These are phyloP conservation scores for Brassica juncea DNA, from an alignment of 345 rosid genomes.

Conservation along the genomic window DNA sequence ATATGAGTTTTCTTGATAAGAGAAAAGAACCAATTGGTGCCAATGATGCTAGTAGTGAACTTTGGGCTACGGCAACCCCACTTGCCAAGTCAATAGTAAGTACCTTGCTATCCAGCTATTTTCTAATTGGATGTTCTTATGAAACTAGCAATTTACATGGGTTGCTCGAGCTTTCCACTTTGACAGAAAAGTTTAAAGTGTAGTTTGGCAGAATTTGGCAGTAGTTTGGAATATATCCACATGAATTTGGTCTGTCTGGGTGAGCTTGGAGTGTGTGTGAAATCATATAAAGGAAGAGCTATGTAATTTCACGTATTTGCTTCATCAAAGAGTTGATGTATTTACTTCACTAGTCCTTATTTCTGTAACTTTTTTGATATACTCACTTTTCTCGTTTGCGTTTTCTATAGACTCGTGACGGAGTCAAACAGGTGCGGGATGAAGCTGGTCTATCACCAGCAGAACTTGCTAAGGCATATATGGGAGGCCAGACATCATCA, in stretches of 20 bases:
- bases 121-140: not conserved
- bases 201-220: conserved; percentile 13
- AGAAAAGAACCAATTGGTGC: conserved; percentile 43
- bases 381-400: not conserved
- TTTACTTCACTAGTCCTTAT: conserved; percentile 14
- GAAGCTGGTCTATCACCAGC: conserved; percentile 69
- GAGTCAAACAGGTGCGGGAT: conserved; percentile 41
- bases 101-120: conserved; percentile 14
- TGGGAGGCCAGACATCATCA: conserved; percentile 60
- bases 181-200: not conserved
- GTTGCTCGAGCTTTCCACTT: conserved; percentile 7
- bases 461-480: conserved; percentile 81
- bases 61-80: conserved; percentile 48
- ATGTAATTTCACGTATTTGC: conserved; percentile 4
- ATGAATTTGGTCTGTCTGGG: conserved; percentile 17
- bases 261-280: conserved; percentile 7
- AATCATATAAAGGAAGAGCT: conserved; percentile 17
- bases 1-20: conserved; percentile 39
- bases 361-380: not conserved
- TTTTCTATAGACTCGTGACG: conserved; percentile 13
- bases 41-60: conserved; percentile 43
- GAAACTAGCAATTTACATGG: conserved; percentile 18
- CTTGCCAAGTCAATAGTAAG: conserved; percentile 59
- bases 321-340: conserved; percentile 5
- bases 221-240: not conserved